Conservation (phyloP, 2,329 filamentous ascomycete genomes). For the Aspergillaceae sp. region DNA sequence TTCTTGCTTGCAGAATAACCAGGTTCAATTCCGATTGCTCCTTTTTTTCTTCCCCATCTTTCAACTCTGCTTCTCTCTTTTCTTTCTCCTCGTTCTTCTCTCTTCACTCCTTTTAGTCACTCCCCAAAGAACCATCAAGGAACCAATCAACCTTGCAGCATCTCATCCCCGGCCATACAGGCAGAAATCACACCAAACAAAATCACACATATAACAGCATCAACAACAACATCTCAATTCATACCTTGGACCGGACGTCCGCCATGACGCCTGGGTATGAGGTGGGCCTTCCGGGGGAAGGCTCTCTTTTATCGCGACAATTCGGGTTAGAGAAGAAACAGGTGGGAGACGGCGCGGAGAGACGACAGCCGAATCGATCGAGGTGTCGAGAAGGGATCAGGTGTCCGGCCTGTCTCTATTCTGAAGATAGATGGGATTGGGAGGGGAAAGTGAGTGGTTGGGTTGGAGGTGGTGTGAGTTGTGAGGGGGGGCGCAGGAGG, state of each 20-base stretch:
- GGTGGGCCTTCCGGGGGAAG: slow-evolving; percentile 43
- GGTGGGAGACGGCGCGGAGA: slow-evolving; percentile 13
- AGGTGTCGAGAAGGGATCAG: too few species aligned
- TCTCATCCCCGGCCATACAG: background rate
- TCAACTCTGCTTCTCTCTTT: too few species aligned
- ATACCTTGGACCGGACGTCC: slow-evolving; percentile 47
- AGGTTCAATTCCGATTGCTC: background rate
- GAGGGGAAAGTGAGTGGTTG: too few species aligned
- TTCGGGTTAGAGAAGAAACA: slow-evolving; percentile 26
- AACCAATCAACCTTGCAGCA: background rate
- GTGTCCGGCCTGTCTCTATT: too few species aligned
- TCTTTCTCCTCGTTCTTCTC: too few species aligned
- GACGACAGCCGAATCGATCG: too few species aligned
- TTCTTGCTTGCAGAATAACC: slow-evolving; percentile 1
- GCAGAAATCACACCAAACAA: background rate
- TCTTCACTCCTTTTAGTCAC: too few species aligned
- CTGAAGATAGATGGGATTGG: too few species aligned
- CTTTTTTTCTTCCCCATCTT: background rate
- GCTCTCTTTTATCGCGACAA: slow-evolving; percentile 42
- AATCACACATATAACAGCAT: background rate
- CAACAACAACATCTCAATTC: slow-evolving; percentile 7
- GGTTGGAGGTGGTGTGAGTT: too few species aligned
- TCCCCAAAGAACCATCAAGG: too few species aligned
- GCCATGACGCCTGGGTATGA: slow-evolving; percentile 42
- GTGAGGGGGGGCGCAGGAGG: too few species aligned